Base-by-base conservation (phyloP, 768 basidiomycete genomes). In the Phlebiopsis gigantea region DNA sequence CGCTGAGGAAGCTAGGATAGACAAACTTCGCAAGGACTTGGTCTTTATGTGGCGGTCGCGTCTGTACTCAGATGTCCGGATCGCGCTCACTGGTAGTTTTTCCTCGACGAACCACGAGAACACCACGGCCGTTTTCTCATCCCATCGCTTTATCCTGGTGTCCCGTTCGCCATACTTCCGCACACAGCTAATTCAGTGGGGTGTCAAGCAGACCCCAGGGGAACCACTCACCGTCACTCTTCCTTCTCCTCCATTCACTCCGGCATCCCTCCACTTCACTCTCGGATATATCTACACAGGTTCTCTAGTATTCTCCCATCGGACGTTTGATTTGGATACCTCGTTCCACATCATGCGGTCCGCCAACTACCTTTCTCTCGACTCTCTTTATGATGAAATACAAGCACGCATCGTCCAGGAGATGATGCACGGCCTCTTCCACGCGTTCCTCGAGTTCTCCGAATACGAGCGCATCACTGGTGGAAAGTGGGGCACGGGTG, bases 41-140 rank as follows among this genome's bases (percentile, higher is more conserved):
- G 90, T 95, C 22, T 97, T 88, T 75, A 96, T 94, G 93, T 98
- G 95, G 96, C 76, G 96, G 29, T 90, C 89, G 12, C 84, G 93
- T 48, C 83, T 98, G 17, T 98, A 94, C 68, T 91, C 93, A 1
- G 96, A 98, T 70, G 83, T 96, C 22, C 83, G 88, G 52, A 85
- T 98, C 54, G 79, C 87, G 0, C 80, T 95, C 58, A 81, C 83
- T 0, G 86, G 86, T 47, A 83, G 79, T 56, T 86, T 84, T 63
- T 84, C 81, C 0, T 81, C 84, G 1, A 68, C 77, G 1, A 79
- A 80, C 55, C 83, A 85, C 55, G 87, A 89, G 56, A 80, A 76
- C 54, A 80, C 86, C 1, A 93, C 87, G 0, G 88, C 88, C 22
- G 80, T 93, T 9, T 98, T 98, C 71, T 87, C 93, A 0, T 87